phyloP scores from a whole-genome alignment of 2,329 filamentous ascomycete genomes.

The Epichloe festucae region DNA sequence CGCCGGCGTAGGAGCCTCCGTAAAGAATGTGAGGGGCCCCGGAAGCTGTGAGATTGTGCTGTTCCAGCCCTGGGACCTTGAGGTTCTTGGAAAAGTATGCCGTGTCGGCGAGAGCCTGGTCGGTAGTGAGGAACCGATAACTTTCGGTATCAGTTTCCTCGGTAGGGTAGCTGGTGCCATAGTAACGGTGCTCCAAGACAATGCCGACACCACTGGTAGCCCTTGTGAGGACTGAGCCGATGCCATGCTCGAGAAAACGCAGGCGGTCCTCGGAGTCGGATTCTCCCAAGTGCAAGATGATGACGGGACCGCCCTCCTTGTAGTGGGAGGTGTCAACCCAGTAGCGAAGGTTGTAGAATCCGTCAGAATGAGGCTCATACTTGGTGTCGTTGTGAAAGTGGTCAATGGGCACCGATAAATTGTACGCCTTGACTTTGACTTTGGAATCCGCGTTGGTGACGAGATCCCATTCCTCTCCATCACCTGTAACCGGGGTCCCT shows the following conservation, averaged over 20 bases:
- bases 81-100: conserved; percentile 69
- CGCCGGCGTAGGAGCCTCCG: conserved; percentile 74
- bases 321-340: conserved; percentile 75
- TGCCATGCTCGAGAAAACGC: conserved; percentile 63
- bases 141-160: conserved; percentile 53
- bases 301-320: conserved; percentile 64
- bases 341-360: conserved; percentile 58
- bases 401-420: conserved; percentile 47
- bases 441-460: not conserved
- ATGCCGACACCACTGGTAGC: conserved; percentile 65
- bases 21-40: conserved; percentile 64
- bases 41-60: conserved; percentile 51
- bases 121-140: conserved; percentile 69
- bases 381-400: conserved; percentile 70
- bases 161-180: conserved; percentile 62
- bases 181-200: conserved; percentile 79
- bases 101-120: conserved; percentile 70
- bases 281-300: conserved; percentile 65
- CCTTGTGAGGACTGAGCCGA: conserved; percentile 55
- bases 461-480: not conserved
- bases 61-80: conserved; percentile 55
- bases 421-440: conserved; percentile 12
- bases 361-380: conserved; percentile 65
- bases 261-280: conserved; percentile 49
- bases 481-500: not conserved